A percentile compares a stretch with the other conserved stretches of the same genome.
phyloP scores from a whole-genome alignment of 352 stramenopile species.

The Phytopythium oedochilum region DNA sequence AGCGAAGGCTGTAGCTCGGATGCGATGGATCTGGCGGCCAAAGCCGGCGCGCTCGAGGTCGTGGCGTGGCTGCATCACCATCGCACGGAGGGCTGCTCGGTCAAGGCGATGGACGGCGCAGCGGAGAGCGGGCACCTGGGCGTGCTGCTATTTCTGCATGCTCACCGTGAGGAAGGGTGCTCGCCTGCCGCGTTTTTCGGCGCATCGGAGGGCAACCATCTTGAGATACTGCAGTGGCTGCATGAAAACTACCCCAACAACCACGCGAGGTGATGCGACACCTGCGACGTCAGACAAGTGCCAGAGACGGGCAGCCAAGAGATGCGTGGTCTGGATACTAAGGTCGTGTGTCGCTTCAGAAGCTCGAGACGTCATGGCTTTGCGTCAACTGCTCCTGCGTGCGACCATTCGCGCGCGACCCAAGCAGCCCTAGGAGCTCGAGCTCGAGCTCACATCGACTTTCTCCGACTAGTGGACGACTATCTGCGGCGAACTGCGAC shows the following conservation, averaged over 20 bases:
- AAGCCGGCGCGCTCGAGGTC: conserved; percentile 14
- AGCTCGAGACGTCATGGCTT: not conserved
- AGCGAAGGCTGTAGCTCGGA: conserved; percentile 11
- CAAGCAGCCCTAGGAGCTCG: not conserved
- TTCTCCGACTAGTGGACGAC: not conserved
- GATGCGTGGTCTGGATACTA: not conserved
- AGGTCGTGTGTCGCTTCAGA: not conserved
- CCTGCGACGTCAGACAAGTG: conserved; percentile 2
- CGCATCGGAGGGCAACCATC: conserved; percentile 14
- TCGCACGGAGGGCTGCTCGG: conserved; percentile 17
- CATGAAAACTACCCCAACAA: conserved; percentile 19
- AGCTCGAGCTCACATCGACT: not conserved
- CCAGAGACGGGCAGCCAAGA: not conserved
- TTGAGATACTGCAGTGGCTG: conserved; percentile 22
- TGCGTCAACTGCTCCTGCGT: not conserved
- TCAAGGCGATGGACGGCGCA: conserved; percentile 21
- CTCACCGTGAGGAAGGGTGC: conserved; percentile 15
- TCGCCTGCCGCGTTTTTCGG: conserved; percentile 21
- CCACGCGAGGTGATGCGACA: conserved; percentile 4
- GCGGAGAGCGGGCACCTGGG: conserved; percentile 20
- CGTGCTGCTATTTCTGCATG: conserved; percentile 17
- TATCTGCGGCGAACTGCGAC: not conserved
- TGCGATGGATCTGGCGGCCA: conserved; percentile 18
- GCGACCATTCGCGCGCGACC: conserved; percentile 1
- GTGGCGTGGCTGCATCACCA: conserved; percentile 18